These are phyloP conservation scores for Prunus campanulata DNA, from an alignment of 306 rosid genomes.

Conservation along the genomic window DNA sequence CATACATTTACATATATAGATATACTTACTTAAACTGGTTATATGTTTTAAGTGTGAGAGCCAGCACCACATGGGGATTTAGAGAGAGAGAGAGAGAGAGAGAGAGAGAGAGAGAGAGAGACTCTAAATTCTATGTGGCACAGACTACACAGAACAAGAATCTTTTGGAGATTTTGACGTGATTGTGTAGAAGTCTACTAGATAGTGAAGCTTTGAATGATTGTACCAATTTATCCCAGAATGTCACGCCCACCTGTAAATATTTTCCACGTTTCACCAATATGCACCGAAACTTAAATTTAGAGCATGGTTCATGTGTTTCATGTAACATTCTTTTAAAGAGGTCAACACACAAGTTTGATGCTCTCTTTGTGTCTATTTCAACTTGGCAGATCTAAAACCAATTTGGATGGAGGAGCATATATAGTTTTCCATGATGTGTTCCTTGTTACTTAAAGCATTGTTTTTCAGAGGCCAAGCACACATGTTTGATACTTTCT, in stretches of 20 bases:
- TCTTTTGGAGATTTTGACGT: constrained; percentile 2
- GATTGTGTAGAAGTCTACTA: not conserved
- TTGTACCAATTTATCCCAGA: not conserved
- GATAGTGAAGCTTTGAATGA: not conserved
- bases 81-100: not conserved
- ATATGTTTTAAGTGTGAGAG: not conserved
- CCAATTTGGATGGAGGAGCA: not conserved
- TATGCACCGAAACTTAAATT: no score
- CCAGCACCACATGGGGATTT: not conserved
- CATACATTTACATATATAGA: no score
- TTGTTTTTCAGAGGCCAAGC: not conserved
- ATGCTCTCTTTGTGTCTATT: not conserved
- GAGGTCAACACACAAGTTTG: not conserved
- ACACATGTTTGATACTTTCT: not conserved
- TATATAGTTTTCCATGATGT: not conserved
- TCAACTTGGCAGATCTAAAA: not conserved
- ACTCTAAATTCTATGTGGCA: not conserved
- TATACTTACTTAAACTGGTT: not conserved
- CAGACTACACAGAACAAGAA: not conserved
- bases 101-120: not conserved
- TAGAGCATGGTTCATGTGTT: not conserved
- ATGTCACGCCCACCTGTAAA: not conserved
- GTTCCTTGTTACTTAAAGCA: not conserved
- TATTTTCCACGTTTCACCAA: no score
- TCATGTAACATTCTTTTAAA: not conserved